A percentile compares a stretch with the other conserved stretches of the same genome.
phyloP scores from a whole-genome alignment of 2,329 filamentous ascomycete genomes.

The Didymella exigua region DNA sequence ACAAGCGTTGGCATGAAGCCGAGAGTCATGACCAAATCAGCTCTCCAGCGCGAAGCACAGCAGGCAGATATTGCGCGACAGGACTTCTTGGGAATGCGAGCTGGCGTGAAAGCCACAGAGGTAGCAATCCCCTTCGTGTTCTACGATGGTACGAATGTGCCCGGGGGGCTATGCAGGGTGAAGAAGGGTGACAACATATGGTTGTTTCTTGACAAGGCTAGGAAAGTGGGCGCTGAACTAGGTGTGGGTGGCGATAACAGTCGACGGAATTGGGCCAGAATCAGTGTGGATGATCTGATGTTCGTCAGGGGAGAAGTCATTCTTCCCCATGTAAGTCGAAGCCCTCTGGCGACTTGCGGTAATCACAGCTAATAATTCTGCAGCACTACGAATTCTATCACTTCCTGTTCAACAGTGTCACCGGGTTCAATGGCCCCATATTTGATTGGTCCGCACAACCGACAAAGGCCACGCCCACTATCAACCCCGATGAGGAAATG shows the following conservation, averaged over 20 bases:
- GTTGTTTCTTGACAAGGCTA: constrained; percentile 89
- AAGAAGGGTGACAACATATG: constrained; percentile 94
- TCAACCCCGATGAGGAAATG: constrained; percentile 19
- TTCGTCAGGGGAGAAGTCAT: constrained; percentile 89
- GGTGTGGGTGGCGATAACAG: constrained; percentile 72
- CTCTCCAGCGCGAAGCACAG: constrained; percentile 78
- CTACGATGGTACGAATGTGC: constrained; percentile 90
- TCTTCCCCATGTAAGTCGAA: constrained; percentile 76
- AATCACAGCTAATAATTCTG: constrained; percentile 17
- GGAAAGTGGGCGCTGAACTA: constrained; percentile 85
- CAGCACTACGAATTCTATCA: constrained; percentile 98
- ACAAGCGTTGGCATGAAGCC: constrained; percentile 63
- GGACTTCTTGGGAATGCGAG: constrained; percentile 82
- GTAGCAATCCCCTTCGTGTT: constrained; percentile 94
- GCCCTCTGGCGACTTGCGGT: no score
- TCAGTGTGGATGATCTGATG: constrained; percentile 95
- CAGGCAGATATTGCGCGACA: constrained; percentile 75
- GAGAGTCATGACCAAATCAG: constrained; percentile 75
- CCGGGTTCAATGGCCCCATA: constrained; percentile 73
- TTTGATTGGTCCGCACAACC: constrained; percentile 73
- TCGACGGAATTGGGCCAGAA: constrained; percentile 84
- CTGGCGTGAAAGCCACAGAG: constrained; percentile 85
- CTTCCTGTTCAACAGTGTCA: constrained; percentile 87
- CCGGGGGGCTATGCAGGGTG: constrained; percentile 80
- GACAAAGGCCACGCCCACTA: constrained; percentile 49